These are phyloP conservation scores for Pezicula rhizophila DNA, from an alignment of 2,329 filamentous ascomycete genomes.

Conservation along the genomic window DNA sequence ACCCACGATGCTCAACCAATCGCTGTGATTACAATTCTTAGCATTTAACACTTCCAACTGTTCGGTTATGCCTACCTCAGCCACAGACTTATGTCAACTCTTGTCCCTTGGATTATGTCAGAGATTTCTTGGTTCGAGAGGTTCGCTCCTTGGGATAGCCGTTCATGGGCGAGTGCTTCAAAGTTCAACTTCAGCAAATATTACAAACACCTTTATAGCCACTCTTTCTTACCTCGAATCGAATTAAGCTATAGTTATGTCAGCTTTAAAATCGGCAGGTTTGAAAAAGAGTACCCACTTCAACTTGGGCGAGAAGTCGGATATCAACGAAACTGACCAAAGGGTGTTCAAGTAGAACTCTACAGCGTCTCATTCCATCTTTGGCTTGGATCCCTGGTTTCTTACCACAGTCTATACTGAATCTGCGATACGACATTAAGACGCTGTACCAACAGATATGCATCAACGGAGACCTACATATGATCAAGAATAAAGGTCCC, in stretches of 20 bases:
- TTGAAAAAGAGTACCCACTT: slow-evolving; percentile 5
- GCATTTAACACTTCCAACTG: no score
- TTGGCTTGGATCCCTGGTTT: slow-evolving; percentile 9
- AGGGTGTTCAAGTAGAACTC: slow-evolving; percentile 11
- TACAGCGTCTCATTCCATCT: slow-evolving; percentile 12
- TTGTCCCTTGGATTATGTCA: slow-evolving; percentile 36
- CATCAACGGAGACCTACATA: slow-evolving; percentile 26
- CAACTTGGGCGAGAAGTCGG: slow-evolving; percentile 15
- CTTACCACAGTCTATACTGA: slow-evolving; percentile 36
- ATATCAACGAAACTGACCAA: slow-evolving; percentile 9
- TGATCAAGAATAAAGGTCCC: slow-evolving; percentile 46
- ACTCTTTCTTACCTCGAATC: slow-evolving; percentile 11
- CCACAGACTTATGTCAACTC: slow-evolving; percentile 43
- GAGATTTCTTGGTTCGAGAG: slow-evolving; percentile 31
- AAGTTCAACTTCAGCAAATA: slow-evolving; percentile 22
- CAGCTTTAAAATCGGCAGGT: neutral
- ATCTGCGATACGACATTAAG: slow-evolving; percentile 20
- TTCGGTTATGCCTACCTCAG: slow-evolving; percentile 29
- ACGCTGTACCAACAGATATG: slow-evolving; percentile 34
- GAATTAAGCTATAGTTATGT: slow-evolving; percentile 9
- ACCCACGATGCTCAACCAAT: slow-evolving; percentile 32
- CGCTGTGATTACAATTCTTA: slow-evolving; percentile 11
- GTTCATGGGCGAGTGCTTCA: slow-evolving; percentile 32
- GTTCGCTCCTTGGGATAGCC: slow-evolving; percentile 31
- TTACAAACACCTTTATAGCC: neutral